Evolutionary conservation across 495 filamentous ascomycete genomes (phyloP).

Genomic region (Aspergillus affinis): DNA sequence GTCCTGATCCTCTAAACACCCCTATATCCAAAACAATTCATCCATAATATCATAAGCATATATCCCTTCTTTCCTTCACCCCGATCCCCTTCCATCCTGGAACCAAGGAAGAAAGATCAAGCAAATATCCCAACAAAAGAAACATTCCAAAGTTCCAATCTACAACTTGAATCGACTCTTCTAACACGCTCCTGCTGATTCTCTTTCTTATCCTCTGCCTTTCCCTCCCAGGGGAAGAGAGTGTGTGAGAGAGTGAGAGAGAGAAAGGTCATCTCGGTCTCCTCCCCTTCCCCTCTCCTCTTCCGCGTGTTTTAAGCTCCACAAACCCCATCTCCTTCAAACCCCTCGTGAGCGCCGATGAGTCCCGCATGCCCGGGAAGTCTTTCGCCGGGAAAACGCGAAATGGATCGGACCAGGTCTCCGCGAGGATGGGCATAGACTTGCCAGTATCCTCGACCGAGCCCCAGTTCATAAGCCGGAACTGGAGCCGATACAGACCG

Average conservation of each 20-base stretch:
- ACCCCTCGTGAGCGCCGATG: slow-evolving; percentile 37
- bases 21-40: no score
- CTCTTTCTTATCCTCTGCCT: no score
- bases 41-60: no score
- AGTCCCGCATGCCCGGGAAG: slow-evolving; percentile 85
- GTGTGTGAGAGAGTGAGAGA: neutral
- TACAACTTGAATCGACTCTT: no score
- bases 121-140: no score
- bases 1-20: no score
- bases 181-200: no score
- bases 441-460: slow-evolving; percentile 52
- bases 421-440: slow-evolving; percentile 61
- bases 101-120: no score
- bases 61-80: no score
- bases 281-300: slow-evolving; percentile 44
- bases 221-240: slow-evolving; percentile 4
- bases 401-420: slow-evolving; percentile 75
- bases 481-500: slow-evolving; percentile 77
- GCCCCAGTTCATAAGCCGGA: slow-evolving; percentile 76
- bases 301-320: slow-evolving; percentile 47
- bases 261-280: slow-evolving; percentile 18
- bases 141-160: no score
- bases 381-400: slow-evolving; percentile 94
- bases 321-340: slow-evolving; percentile 48
- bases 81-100: no score